These are phyloP conservation scores for Rusavskia elegans DNA, from an alignment of 495 filamentous ascomycete species.

Conservation along the genomic window DNA sequence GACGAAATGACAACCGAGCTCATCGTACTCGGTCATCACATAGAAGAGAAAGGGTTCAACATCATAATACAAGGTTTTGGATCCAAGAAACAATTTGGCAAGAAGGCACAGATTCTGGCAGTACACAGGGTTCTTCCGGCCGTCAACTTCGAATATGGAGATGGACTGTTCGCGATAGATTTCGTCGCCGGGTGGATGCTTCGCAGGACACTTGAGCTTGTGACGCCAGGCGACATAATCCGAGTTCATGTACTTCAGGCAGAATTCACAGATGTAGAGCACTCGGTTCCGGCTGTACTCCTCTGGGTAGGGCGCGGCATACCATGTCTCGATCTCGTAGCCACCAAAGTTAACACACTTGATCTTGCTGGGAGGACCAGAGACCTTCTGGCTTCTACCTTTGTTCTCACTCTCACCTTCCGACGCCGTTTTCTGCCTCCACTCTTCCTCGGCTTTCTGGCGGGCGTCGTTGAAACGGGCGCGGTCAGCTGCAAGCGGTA, in stretches of 20 bases:
- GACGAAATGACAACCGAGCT: constrained; percentile 89
- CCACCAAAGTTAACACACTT: constrained; percentile 97
- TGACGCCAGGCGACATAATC: constrained; percentile 96
- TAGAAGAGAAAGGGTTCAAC: constrained; percentile 98
- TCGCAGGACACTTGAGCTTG: constrained; percentile 92
- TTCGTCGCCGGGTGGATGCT: constrained; percentile 92
- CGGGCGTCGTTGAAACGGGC: constrained; percentile 76
- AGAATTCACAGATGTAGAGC: constrained; percentile 97
- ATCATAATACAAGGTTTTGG: constrained; percentile 96
- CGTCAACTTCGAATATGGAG: constrained; percentile 94
- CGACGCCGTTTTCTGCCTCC: constrained; percentile 47
- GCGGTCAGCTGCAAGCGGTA: constrained; percentile 65
- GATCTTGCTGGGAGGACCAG: constrained; percentile 84
- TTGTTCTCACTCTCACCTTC: constrained; percentile 31
- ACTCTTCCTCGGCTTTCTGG: constrained; percentile 78
- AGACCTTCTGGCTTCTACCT: constrained; percentile 46
- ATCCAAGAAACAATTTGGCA: constrained; percentile 90
- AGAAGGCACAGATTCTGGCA: constrained; percentile 95
- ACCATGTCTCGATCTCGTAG: constrained; percentile 97
- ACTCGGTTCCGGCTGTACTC: constrained; percentile 93
- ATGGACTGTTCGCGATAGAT: constrained; percentile 91
- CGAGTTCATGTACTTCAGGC: constrained; percentile 97
- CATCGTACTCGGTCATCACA: constrained; percentile 92
- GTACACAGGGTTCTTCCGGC: constrained; percentile 90
- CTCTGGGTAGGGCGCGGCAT: constrained; percentile 96